phyloP scores from a whole-genome alignment of 148 eudicot genomes.

The Spergularia marina region DNA sequence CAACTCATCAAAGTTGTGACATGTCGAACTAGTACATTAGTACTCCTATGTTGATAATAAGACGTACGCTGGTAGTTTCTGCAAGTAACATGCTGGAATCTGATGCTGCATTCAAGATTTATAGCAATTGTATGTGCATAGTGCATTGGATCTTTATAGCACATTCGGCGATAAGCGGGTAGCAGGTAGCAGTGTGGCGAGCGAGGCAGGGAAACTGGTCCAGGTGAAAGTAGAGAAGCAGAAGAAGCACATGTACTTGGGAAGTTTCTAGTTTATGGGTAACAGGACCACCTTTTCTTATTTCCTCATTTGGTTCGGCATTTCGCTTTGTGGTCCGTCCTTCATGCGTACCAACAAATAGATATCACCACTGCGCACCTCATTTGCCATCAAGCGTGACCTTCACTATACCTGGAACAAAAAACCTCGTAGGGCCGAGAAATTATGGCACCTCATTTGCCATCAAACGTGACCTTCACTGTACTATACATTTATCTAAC shows the following conservation, averaged over 20 bases:
- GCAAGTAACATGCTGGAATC: conserved; percentile 7
- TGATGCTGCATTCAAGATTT: conserved; percentile 12
- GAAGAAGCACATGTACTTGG: too few species aligned
- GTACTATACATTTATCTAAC: too few species aligned
- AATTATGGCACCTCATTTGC: too few species aligned
- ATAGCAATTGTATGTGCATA: conserved; percentile 1
- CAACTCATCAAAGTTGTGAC: neutral
- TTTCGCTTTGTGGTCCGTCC: conserved; percentile 26
- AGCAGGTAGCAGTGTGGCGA: too few species aligned
- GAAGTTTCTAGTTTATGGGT: conserved; percentile 18
- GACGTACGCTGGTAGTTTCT: too few species aligned
- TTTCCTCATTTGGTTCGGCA: conserved; percentile 21
- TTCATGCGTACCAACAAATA: neutral
- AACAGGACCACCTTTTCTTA: conserved; percentile 21
- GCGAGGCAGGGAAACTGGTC: conserved; percentile 5
- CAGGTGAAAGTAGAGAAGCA: conserved; percentile 15
- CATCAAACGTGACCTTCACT: too few species aligned
- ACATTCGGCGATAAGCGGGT: neutral
- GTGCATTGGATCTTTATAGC: conserved; percentile 23
- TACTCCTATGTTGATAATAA: neutral
- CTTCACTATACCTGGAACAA: too few species aligned
- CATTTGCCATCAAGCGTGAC: too few species aligned
- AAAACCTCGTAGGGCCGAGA: too few species aligned
- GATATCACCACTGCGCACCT: too few species aligned
- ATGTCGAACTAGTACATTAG: conserved; percentile 1